Evolutionary conservation across 2,329 filamentous ascomycete genomes (phyloP).

Genomic region (Pseudogymnoascus sp.): DNA sequence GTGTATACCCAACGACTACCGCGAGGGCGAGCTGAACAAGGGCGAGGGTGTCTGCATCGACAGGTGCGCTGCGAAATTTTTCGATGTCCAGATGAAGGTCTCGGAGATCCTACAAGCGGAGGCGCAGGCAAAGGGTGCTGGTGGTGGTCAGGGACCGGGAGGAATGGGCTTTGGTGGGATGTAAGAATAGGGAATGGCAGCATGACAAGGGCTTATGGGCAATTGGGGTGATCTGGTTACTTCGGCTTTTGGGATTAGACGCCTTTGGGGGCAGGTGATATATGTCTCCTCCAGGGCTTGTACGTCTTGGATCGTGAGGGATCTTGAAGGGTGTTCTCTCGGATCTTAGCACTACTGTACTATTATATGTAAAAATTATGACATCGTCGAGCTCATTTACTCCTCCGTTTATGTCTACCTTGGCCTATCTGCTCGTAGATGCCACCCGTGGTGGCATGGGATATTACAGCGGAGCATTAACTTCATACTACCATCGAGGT

Average conservation of each 20-base stretch:
- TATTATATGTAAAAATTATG: constrained; percentile 4
- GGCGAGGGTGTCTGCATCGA: constrained; percentile 97
- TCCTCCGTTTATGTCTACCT: not conserved
- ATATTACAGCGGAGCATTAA: not conserved
- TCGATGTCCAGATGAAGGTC: constrained; percentile 96
- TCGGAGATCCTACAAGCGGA: constrained; percentile 93
- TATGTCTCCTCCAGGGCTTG: not conserved
- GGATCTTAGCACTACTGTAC: not conserved
- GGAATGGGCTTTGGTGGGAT: constrained; percentile 39
- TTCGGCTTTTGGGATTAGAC: constrained; percentile 1
- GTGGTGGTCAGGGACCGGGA: constrained; percentile 36
- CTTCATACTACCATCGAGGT: not conserved
- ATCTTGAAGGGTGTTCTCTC: not conserved
- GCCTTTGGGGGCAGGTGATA: not conserved
- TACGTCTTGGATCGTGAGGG: not conserved
- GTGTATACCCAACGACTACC: constrained; percentile 87
- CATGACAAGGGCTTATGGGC: not conserved
- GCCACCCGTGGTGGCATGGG: not conserved
- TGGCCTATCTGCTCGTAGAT: not conserved
- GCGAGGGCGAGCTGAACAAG: constrained; percentile 95
- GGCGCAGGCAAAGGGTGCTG: constrained; percentile 57
- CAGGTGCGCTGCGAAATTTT: constrained; percentile 95
- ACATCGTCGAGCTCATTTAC: not conserved
- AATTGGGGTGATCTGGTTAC: constrained; percentile 2
- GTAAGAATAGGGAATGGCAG: constrained; percentile 24